Percentiles rank a stretch among this genome's conserved stretches.
Conservation (phyloP, 2,329 filamentous ascomycete species). For the Penicillium freii region DNA sequence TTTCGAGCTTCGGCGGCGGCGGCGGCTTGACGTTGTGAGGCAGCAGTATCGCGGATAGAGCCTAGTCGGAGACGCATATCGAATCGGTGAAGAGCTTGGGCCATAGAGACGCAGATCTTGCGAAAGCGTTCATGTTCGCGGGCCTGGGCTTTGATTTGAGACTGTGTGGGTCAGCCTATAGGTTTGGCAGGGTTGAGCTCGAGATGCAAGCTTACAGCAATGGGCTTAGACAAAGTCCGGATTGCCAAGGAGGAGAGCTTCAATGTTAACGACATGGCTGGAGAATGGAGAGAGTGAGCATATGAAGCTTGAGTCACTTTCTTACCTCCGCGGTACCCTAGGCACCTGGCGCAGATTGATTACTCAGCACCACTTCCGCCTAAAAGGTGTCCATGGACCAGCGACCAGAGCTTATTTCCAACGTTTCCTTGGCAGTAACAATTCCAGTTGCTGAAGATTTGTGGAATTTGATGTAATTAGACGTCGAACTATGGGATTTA, state of each 20-base stretch:
- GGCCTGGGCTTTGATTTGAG: slow-evolving; percentile 65
- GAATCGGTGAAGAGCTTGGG: slow-evolving; percentile 62
- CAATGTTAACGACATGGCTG: slow-evolving; percentile 60
- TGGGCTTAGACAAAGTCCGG: slow-evolving; percentile 65
- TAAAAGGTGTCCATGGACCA: not conserved
- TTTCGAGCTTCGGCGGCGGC: slow-evolving; percentile 56
- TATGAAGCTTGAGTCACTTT: slow-evolving; percentile 15
- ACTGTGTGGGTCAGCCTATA: slow-evolving; percentile 48
- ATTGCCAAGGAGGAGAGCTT: slow-evolving; percentile 65
- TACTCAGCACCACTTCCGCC: not conserved
- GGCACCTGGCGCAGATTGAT: not conserved
- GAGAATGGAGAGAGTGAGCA: not conserved
- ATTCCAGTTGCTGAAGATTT: not conserved
- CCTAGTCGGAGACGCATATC: slow-evolving; percentile 69
- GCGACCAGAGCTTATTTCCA: not conserved
- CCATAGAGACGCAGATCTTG: slow-evolving; percentile 59
- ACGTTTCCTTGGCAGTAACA: not conserved
- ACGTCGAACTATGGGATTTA: too few species aligned
- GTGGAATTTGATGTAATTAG: not conserved
- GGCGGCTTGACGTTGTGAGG: slow-evolving; percentile 47
- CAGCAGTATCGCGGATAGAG: slow-evolving; percentile 60
- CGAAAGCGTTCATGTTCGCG: slow-evolving; percentile 68
- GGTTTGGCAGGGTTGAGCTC: not conserved
- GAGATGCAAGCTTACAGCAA: slow-evolving; percentile 53
- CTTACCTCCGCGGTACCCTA: not conserved